A percentile compares a stretch with the other conserved stretches of the same genome.
These are phyloP conservation scores for Cladosporium sp. DNA, from an alignment of 2,329 filamentous ascomycete genomes.

Conservation along the genomic window DNA sequence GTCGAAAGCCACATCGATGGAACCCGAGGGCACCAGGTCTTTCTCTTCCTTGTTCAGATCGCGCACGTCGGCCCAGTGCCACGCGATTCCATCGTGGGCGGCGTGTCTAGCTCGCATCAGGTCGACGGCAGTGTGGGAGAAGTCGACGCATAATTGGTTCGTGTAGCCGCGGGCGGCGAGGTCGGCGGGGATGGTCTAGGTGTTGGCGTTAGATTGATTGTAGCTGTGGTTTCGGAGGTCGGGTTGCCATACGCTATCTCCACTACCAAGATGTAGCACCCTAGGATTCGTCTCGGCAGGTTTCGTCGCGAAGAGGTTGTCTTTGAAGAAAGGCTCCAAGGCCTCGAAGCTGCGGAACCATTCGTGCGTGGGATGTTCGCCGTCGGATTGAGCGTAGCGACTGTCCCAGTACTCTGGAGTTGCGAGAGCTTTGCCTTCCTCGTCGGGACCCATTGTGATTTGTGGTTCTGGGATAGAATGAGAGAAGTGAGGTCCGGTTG, in stretches of 20 bases:
- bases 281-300: slow-evolving; percentile 32
- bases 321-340: slow-evolving; percentile 45
- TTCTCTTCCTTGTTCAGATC: slow-evolving; percentile 41
- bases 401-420: slow-evolving; percentile 49
- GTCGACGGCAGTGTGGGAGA: slow-evolving; percentile 50
- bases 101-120: slow-evolving; percentile 47
- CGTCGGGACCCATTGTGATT: slow-evolving; percentile 17
- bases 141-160: slow-evolving; percentile 53
- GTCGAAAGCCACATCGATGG: slow-evolving; percentile 52
- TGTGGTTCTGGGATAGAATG: too few relatives aligned
- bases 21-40: too few relatives aligned
- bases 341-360: slow-evolving; percentile 50
- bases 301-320: slow-evolving; percentile 37
- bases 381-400: slow-evolving; percentile 40
- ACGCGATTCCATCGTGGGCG: slow-evolving; percentile 43
- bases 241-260: slow-evolving; percentile 52
- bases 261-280: slow-evolving; percentile 55
- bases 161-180: slow-evolving; percentile 45
- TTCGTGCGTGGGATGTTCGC: slow-evolving; percentile 44
- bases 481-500: too few relatives aligned
- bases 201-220: neutral
- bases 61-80: slow-evolving; percentile 50
- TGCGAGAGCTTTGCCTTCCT: slow-evolving; percentile 35
- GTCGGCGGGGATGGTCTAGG: slow-evolving; percentile 51
- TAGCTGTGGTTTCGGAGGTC: neutral